These are phyloP conservation scores for Ustilago hordei DNA, from an alignment of 1,284 basidiomycete genomes.

Conservation along the genomic window DNA sequence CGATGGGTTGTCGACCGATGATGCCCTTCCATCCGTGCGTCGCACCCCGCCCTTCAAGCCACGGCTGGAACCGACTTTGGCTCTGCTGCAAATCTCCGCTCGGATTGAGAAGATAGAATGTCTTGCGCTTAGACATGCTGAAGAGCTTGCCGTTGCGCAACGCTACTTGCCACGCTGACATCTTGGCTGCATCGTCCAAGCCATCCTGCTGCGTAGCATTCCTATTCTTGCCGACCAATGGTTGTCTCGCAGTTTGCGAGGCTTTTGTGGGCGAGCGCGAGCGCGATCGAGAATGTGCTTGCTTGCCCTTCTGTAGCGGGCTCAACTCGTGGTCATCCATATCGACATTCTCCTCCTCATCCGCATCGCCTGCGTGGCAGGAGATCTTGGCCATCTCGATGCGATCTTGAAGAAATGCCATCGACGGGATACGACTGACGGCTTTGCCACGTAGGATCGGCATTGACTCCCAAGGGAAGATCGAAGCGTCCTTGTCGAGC, in stretches of 20 bases:
- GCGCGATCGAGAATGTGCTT: slow-evolving; percentile 15
- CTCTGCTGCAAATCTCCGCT: slow-evolving; percentile 88
- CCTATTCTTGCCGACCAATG: slow-evolving; percentile 19
- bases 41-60: slow-evolving; percentile 75
- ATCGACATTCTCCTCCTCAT: slow-evolving; percentile 15
- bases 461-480: slow-evolving; percentile 95
- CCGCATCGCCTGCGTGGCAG: slow-evolving; percentile 5
- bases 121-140: slow-evolving; percentile 63
- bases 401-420: slow-evolving; percentile 88
- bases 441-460: slow-evolving; percentile 85
- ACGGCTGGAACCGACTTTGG: slow-evolving; percentile 82
- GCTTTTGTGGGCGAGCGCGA: slow-evolving; percentile 30
- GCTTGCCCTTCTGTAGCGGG: slow-evolving; percentile 44
- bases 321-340: slow-evolving; percentile 31
- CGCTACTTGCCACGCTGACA: slow-evolving; percentile 40
- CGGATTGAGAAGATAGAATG: slow-evolving; percentile 91
- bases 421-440: slow-evolving; percentile 88
- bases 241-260: slow-evolving; percentile 4
- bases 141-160: slow-evolving; percentile 51
- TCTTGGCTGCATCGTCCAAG: not conserved
- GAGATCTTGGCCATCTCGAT: slow-evolving; percentile 51
- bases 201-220: not conserved
- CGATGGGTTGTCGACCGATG: slow-evolving; percentile 75
- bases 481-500: slow-evolving; percentile 88
- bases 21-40: slow-evolving; percentile 84